These are phyloP conservation scores for Zelonia costaricensis DNA, from an alignment of 208 protist species.

Conservation along the genomic window DNA sequence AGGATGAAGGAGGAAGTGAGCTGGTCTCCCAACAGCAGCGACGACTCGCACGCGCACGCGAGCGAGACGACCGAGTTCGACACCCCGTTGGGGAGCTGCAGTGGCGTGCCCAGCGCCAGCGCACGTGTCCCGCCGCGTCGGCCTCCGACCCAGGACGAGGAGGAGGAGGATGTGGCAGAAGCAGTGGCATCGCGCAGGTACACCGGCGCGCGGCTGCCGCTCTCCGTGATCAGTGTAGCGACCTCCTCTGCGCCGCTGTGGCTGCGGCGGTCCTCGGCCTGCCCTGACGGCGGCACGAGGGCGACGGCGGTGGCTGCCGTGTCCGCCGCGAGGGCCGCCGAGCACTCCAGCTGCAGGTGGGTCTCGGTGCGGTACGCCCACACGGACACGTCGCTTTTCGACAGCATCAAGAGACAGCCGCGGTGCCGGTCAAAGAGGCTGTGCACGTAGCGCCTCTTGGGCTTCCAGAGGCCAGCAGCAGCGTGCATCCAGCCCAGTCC, in stretches of 20 bases:
- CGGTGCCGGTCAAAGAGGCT: constrained; percentile 44
- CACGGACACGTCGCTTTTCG: constrained; percentile 21
- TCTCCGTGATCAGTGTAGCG: constrained; percentile 37
- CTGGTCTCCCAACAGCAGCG: constrained; percentile 51
- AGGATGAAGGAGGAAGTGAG: constrained; percentile 39
- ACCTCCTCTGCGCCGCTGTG: no score
- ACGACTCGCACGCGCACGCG: constrained; percentile 14
- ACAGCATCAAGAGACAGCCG: constrained; percentile 41
- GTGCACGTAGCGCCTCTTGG: constrained; percentile 30
- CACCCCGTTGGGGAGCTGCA: constrained; percentile 6
- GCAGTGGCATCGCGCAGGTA: no score
- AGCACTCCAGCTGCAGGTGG: constrained; percentile 15
- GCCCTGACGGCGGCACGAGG: constrained; percentile 16
- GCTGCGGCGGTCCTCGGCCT: constrained; percentile 10
- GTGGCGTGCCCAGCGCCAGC: constrained; percentile 11
- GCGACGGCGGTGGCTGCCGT: constrained; percentile 13
- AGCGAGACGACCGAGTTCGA: constrained; percentile 24
- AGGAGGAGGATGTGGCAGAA: no score
- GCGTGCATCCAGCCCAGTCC: constrained; percentile 8
- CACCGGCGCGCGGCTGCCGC: constrained; percentile 46
- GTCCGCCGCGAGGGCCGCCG: constrained; percentile 5
- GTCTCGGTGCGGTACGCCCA: constrained; percentile 31
- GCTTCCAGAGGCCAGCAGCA: constrained; percentile 19
- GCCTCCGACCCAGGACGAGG: no score
- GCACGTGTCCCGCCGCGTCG: not conserved